Base-by-base conservation (phyloP, 257 asterid species). In the Solanum sitiens region DNA sequence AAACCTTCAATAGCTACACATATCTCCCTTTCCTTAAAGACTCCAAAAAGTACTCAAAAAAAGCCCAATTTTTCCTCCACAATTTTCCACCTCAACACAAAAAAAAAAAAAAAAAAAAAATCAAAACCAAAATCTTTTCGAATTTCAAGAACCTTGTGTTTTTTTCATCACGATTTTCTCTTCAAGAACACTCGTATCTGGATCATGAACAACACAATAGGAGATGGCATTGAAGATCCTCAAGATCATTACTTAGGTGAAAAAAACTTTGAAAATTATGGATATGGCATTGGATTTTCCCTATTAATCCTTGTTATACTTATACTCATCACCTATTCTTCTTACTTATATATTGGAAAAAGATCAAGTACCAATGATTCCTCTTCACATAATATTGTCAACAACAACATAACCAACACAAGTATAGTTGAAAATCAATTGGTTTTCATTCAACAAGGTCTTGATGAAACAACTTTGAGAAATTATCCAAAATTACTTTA, bases 401-500 rank as follows among this genome's bases (percentile, higher is more conserved):
- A 39, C 33, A 74, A 83, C 32, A 39, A 73, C 37, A 8, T 37
- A 39, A 40, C 89, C 86, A 15, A 70, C 84, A 80, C 30, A 7
- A 79, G 25, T 11, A 53, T 35, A 47, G 18, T 27, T 12, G 50
- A 87, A 8, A 84, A 47, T 2, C 45, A 83, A 39, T 84, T 39
- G 2, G 73, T 87, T 5, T 25, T 85, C 4, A 56, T 53, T 20
- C 86, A 45, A 70, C 85, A 11, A 5, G 93, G 94, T 37, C 79
- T 93, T 18, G 92, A 92, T 7, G 93, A 92, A 15, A 86, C 90
- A 42, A 87, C 91, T 20, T 44, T 92, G 39, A 76, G 90, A 18
- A 87, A 91, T 50, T 92, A 85, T 88, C 98, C 96, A 14, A 87
- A 89, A 45, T 77, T 87, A 71, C 86, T 89, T 8, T 94, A 87